Percentiles rank a stretch among this genome's conserved stretches.
Evolutionary conservation across 495 filamentous ascomycete species (phyloP).

Genomic region (Hypoxylon fuscum): DNA sequence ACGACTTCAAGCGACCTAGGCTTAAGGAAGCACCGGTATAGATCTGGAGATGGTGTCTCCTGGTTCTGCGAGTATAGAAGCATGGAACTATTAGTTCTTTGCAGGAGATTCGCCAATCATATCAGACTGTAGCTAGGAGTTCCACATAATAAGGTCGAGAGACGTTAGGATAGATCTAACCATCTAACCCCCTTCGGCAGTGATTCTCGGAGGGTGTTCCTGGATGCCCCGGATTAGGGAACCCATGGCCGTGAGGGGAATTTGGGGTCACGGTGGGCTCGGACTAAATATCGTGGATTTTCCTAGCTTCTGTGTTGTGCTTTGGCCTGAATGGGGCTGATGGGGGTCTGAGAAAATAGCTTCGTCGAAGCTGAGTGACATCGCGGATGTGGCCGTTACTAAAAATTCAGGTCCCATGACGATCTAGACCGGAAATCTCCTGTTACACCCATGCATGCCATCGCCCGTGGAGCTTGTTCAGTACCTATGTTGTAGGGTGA

Average conservation of each 20-base stretch:
- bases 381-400: not conserved
- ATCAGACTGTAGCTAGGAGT: conserved; percentile 4
- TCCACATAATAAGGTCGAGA: conserved; percentile 21
- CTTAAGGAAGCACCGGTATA: conserved; percentile 7
- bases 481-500: no score
- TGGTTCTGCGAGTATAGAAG: conserved; percentile 1
- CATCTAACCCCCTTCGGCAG: conserved; percentile 36
- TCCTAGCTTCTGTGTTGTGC: conserved; percentile 1
- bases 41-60: conserved; percentile 16
- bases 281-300: conserved; percentile 14
- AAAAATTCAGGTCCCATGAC: conserved; percentile 1
- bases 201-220: conserved; percentile 34
- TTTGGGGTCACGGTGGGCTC: conserved; percentile 22
- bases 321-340: conserved; percentile 11
- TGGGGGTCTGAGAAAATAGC: not conserved
- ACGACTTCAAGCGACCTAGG: conserved; percentile 4
- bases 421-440: conserved; percentile 11
- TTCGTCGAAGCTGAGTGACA: conserved; percentile 11
- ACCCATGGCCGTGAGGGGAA: conserved; percentile 29
- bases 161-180: conserved; percentile 19
- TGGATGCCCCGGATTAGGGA: conserved; percentile 41
- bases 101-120: conserved; percentile 17
- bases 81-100: conserved; percentile 8
- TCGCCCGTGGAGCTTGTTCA: no score
- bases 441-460: conserved; percentile 5